phyloP scores from a whole-genome alignment of 208 protist genomes.

The Leishmania aethiopica region DNA sequence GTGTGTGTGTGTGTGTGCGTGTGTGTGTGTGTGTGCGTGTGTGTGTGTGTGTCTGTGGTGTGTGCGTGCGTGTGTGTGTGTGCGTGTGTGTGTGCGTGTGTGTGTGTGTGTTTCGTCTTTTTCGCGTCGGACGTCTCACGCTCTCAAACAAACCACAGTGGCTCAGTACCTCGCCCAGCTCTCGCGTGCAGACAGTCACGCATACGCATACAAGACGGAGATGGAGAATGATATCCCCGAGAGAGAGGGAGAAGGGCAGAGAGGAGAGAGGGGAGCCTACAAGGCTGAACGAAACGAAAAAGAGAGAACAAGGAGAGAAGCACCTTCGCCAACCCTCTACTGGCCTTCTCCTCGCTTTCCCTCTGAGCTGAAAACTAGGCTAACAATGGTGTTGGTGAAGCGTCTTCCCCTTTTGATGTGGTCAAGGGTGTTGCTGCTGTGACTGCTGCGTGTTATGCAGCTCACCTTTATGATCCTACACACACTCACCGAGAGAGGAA shows the following conservation, averaged over 20 bases:
- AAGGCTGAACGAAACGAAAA: not conserved
- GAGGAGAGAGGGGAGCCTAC: not conserved
- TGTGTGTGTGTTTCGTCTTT: not conserved
- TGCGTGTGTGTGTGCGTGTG: too few species aligned
- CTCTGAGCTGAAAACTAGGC: not conserved
- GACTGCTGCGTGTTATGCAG: not conserved
- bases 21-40: too few species aligned
- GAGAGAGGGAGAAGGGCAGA: not conserved
- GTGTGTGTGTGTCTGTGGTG: not conserved
- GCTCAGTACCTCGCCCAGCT: not conserved
- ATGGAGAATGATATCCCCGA: not conserved
- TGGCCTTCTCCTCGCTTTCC: not conserved
- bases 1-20: not conserved
- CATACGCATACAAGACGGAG: not conserved
- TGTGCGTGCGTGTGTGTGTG: not conserved
- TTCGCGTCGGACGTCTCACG: not conserved
- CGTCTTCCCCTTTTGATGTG: not conserved
- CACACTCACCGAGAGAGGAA: not conserved
- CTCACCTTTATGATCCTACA: not conserved
- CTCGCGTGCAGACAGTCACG: not conserved
- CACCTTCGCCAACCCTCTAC: not conserved
- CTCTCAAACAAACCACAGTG: not conserved
- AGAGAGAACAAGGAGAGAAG: not conserved
- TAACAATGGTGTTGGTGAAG: not conserved
- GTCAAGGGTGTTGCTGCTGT: not conserved